Evolutionary conservation across 2,329 filamentous ascomycete species (phyloP).

Genomic region (Xylaria sp.): DNA sequence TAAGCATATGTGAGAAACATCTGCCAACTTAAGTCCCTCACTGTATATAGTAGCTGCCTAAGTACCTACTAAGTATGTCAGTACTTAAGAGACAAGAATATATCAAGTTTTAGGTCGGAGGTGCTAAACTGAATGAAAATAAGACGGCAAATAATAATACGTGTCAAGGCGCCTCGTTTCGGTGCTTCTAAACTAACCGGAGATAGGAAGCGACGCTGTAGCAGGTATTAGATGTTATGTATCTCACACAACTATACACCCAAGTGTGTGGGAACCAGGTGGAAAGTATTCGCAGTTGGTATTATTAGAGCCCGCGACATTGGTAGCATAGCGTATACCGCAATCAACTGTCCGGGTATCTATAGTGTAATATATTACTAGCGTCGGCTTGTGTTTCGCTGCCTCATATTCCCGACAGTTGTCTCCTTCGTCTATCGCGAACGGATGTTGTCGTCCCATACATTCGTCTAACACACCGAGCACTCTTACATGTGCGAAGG

Average conservation of each 20-base stretch:
- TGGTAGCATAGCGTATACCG: slow-evolving; percentile 3
- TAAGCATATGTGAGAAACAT: neutral
- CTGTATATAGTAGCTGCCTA: too few species aligned
- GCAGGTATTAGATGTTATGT: neutral
- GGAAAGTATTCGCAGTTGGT: slow-evolving; percentile 5
- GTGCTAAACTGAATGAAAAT: neutral
- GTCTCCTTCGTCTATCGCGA: neutral
- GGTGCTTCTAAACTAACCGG: neutral
- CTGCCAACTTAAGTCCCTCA: too few species aligned
- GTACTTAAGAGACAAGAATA: too few species aligned
- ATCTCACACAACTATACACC: too few species aligned
- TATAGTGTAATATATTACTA: slow-evolving; percentile 7
- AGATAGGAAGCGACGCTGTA: neutral
- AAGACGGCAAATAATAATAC: neutral
- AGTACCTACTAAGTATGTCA: too few species aligned
- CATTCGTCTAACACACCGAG: slow-evolving; percentile 33
- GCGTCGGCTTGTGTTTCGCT: slow-evolving; percentile 13
- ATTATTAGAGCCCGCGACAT: neutral
- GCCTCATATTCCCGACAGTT: slow-evolving; percentile 1
- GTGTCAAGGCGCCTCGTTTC: neutral
- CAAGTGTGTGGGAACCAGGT: too few species aligned
- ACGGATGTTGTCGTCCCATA: slow-evolving; percentile 12
- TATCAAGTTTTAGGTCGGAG: too few species aligned
- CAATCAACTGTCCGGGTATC: neutral
- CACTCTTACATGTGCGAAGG: slow-evolving; percentile 57